Base-by-base conservation (phyloP, 2,329 filamentous ascomycete genomes). In the Epichloe sylvatica region DNA sequence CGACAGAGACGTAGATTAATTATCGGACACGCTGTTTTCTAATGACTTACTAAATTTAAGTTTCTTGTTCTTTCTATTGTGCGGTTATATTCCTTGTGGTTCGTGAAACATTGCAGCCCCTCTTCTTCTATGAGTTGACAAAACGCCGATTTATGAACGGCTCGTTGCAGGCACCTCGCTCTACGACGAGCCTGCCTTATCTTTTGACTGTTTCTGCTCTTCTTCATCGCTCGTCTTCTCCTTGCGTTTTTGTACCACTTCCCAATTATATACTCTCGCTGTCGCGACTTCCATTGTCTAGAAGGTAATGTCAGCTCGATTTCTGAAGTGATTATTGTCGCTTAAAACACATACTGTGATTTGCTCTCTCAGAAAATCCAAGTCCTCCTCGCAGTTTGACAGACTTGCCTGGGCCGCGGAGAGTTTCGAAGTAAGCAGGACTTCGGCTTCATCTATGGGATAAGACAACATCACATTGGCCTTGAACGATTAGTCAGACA, bases 401-500 rank as follows among this genome's bases (percentile, higher is more conserved):
- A 94, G 68, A 61, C 83, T 94, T 61, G 78, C 75, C 67, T 90
- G 84, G 1, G 92, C 92, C 8, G 86, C 84, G 30, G 75, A 70
- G 19, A 95, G 71, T 67, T 95, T 96, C 13, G 81, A 80, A 42
- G 77, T 71, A 50, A 98, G 74, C 56, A 98, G 76, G 41, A 75
- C 72, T 68, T 91, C 81, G 0, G 92, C 92, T 69, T 97, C 92
- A 15, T 81, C 78, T 54, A 97, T 82, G 3, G 90, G 87, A 64
- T 98, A 98, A 46, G 92, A 81, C 52, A 98, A 74, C 92, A 98
- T 98, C 45, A 97, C 90, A 60, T 98, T 98, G 51, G 92, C 91
- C 83, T 86, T 50, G 23, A 59, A 51, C 19, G 36, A 56, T 33
- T 54, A 30, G 54, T 45, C 17, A 48, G 44, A 37, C 3, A 19